Evolutionary conservation across 129 eudicot genomes (phyloP), one percentile per base, ranked within the genome.

Genomic region (Lactuca sativa): DNA sequence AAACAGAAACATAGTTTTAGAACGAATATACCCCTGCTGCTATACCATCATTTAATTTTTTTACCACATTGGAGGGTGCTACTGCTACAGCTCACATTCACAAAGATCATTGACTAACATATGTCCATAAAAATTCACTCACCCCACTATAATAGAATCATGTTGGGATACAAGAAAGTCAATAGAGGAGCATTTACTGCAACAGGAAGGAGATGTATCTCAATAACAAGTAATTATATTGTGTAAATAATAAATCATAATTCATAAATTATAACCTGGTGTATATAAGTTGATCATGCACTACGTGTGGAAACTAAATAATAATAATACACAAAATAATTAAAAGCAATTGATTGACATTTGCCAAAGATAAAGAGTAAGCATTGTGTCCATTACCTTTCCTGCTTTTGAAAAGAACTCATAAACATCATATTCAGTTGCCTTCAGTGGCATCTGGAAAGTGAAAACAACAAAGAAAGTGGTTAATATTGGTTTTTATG

Each of bases 371-470:
- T 47, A 4, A 10, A n/a, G 60, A 34, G 48, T 67, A 67, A n/a
- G 52, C 8, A 31, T 59, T 40, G 59, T 40, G 59, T 25, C 53
- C 82, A 34, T 63, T 16, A 91, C 97, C 96, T 91, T 91, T 60
- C 97, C 97, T 48, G 95, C 97, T 80, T 84, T 83, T 33, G 96
- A 86, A 58, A 92, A 92, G 79, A 92, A 88, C 55, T 88, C 97
- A 64, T 84, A 92, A 56, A 88, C 91, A 74, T 92, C 96, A 69
- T 89, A 82, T 64, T 92, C 95, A 37, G 95, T 86, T 38, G 97
- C 97, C 82, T 92, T 92, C 67, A 92, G 86, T 17, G 97, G 96
- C 97, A 92, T 92, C 97, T 92, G 37, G 4, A 81, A 76, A 65
- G 2, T 25, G 30, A 25, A 25, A 25, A 54, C n/a, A 73, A n/a